Evolutionary conservation across 1,284 basidiomycete species (phyloP).

Genomic region (Sporisorium exsertum): DNA sequence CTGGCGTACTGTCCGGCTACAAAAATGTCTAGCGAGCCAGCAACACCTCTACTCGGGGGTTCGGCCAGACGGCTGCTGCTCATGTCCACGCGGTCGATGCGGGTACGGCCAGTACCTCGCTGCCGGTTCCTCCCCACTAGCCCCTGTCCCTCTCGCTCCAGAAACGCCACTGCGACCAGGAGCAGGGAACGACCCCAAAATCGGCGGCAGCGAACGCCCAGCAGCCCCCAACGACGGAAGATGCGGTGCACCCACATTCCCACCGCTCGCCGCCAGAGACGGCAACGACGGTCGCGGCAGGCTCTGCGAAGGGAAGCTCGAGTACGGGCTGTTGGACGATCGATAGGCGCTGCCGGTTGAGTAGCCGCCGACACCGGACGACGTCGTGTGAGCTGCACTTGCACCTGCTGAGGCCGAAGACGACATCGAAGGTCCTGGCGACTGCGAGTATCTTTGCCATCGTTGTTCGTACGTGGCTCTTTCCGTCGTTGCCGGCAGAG

Average conservation of each 20-base stretch:
- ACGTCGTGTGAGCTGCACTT: constrained; percentile 5
- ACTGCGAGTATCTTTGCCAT: constrained; percentile 44
- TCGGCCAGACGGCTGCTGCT: constrained; percentile 11
- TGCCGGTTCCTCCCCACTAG: constrained; percentile 23
- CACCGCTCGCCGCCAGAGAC: constrained; percentile 27
- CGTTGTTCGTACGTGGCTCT: constrained; percentile 34
- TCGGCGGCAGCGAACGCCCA: constrained; percentile 45
- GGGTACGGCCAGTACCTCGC: constrained; percentile 41
- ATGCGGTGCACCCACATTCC: constrained; percentile 32
- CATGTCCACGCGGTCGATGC: constrained; percentile 30
- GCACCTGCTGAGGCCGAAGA: constrained; percentile 11
- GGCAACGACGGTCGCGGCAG: constrained; percentile 43
- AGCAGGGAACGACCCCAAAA: constrained; percentile 41
- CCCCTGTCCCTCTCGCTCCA: constrained; percentile 14
- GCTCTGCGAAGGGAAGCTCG: constrained; percentile 47
- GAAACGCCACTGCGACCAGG: constrained; percentile 20
- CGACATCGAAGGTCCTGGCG: constrained; percentile 25
- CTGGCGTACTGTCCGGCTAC: background rate
- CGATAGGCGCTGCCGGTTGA: constrained; percentile 42
- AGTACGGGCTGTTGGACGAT: constrained; percentile 40
- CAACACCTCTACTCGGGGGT: constrained; percentile 15
- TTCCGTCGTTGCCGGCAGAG: constrained; percentile 26
- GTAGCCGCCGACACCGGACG: constrained; percentile 13
- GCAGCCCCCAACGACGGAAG: constrained; percentile 35
- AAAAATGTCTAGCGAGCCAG: background rate